phyloP scores from a whole-genome alignment of 805 yeast species.

The Ogataea parapolymorpha region DNA sequence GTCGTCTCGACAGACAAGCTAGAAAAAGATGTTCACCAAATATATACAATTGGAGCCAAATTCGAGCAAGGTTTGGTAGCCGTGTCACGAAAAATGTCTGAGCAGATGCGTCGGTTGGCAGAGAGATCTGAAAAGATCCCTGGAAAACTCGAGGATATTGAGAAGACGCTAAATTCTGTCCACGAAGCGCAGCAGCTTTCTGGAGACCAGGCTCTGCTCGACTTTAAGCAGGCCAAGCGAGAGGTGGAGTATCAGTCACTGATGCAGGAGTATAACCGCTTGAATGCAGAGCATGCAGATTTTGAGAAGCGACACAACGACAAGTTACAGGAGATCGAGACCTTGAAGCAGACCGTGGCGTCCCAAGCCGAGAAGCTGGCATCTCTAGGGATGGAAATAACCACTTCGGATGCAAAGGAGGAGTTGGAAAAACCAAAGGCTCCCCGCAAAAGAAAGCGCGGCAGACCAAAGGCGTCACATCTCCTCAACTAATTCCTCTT shows the following conservation, averaged over 20 bases:
- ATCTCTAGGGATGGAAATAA: background rate
- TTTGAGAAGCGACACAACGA: background rate
- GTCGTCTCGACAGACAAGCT: background rate
- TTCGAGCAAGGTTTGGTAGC: conserved; percentile 7
- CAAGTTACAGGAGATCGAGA: background rate
- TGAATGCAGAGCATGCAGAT: conserved; percentile 3
- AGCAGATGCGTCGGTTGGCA: conserved; percentile 1
- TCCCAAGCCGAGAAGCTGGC: background rate
- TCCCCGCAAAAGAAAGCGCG: background rate
- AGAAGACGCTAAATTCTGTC: background rate
- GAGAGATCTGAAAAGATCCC: background rate
- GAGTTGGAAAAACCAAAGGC: background rate
- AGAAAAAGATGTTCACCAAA: conserved; percentile 2
- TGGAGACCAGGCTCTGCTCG: conserved; percentile 6
- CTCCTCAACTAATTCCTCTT: conserved; percentile 46
- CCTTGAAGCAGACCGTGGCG: background rate
- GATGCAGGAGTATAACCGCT: conserved; percentile 7
- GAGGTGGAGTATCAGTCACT: conserved; percentile 9
- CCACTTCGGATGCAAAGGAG: background rate
- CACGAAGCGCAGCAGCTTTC: conserved; percentile 4
- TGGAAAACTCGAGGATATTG: conserved; percentile 1
- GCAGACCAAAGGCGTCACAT: conserved; percentile 14
- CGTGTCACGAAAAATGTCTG: conserved; percentile 1
- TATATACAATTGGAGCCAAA: conserved; percentile 7
- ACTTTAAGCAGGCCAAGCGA: conserved; percentile 8